Evolutionary conservation across 345 rosid genomes (phyloP), one percentile per base, ranked within the genome.

Genomic region (Dipteronia dyeriana): DNA sequence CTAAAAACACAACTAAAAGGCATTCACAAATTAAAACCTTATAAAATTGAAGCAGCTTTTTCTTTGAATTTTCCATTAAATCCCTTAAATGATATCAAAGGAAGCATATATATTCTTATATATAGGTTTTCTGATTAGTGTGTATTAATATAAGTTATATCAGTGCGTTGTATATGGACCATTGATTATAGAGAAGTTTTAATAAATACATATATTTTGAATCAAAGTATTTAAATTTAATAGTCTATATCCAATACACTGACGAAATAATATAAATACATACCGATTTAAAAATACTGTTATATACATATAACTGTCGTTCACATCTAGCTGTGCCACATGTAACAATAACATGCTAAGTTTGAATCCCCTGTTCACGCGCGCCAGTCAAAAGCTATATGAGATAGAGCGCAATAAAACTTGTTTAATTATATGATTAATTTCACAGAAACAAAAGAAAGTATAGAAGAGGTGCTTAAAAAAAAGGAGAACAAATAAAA

Each of bases 351-450:
- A 38, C 49, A 80, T 60, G 73, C 60, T 68, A 65, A 77, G 69
- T 75, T 70, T 59, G 75, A 76, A 71, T 56, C 20, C 29, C 29
- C n/a, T 34, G 29, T 20, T 68, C 79, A 82, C 79, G 83, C 85
- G 82, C 64, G 83, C 63, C 75, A 16, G 62, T 82, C 75, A 75
- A 78, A 81, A 81, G 81, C 59, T 7, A 45, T 7, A 45, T 3
- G 62, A 70, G 79, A 79, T 77, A 77, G 71, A 82, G n/a, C 78
- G 77, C 87, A 74, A 77, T 75, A 76, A 34, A 19, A 23, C 22
- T 38, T 23, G 5, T 41, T 54, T 66, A 29, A 17, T 34, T 34
- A 57, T 56, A 2, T 56, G 38, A 66, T 23, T 54, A 71, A 70
- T 51, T 7, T 20, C 23, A 2, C 2, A 70, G 34, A n/a, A n/a